Conservation (phyloP, 495 filamentous ascomycete species). For the Daldinia childiae region DNA sequence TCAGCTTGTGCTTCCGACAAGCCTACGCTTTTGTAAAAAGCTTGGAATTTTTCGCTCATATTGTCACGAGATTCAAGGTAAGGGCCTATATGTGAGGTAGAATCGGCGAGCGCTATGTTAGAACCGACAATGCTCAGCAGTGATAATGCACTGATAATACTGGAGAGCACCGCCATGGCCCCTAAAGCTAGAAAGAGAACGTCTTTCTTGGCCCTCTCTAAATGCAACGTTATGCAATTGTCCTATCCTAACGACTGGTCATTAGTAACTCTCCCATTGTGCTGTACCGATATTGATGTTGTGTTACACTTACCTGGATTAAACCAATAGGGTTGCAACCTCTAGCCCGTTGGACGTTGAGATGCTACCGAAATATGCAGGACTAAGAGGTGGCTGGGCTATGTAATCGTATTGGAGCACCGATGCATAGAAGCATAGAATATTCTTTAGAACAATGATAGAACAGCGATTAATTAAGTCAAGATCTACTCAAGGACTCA, state of each 20-base stretch:
- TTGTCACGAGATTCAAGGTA: background rate
- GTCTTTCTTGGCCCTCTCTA: background rate
- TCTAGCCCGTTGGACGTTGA: background rate
- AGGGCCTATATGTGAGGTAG: background rate
- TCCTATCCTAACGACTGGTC: background rate
- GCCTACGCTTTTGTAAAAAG: background rate
- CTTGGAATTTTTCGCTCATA: background rate
- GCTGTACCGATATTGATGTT: background rate
- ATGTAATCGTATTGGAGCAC: background rate
- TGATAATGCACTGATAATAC: slow-evolving; percentile 1
- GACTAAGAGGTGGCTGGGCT: background rate
- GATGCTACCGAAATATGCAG: background rate
- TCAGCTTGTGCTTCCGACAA: background rate
- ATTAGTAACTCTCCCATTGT: background rate
- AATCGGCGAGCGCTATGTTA: background rate
- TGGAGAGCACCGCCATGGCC: background rate
- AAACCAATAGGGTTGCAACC: slow-evolving; percentile 1
- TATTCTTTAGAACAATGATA: background rate
- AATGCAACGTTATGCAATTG: background rate
- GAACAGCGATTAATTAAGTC: background rate
- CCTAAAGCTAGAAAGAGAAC: background rate
- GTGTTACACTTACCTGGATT: background rate
- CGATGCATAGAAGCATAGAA: background rate
- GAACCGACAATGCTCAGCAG: background rate
- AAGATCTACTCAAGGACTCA: background rate